phyloP scores from a whole-genome alignment of 2,329 filamentous ascomycete species.

The Cladosporium velox region DNA sequence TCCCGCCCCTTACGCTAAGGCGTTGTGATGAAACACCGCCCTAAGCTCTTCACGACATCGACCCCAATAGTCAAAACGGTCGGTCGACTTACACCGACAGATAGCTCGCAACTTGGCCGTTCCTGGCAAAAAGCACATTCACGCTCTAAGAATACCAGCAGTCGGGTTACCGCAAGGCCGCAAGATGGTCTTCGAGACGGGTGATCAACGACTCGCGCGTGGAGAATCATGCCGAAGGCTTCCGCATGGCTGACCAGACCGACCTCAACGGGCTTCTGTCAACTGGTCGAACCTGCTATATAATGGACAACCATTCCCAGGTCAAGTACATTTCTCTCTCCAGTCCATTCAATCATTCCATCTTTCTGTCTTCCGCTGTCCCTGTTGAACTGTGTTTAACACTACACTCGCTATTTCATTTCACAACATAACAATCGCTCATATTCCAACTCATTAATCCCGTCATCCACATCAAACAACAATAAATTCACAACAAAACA shows the following conservation, averaged over 20 bases:
- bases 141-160: constrained; percentile 12
- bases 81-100: not conserved
- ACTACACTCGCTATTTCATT: constrained; percentile 18
- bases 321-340: constrained; percentile 8
- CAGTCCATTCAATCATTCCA: constrained; percentile 10
- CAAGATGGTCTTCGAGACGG: not conserved
- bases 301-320: not conserved
- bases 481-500: constrained; percentile 6
- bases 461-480: not conserved
- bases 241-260: not conserved
- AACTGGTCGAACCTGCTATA: constrained; percentile 2
- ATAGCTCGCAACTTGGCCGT: not conserved
- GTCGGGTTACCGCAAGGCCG: constrained; percentile 7
- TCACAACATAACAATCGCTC: constrained; percentile 6
- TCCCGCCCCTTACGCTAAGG: constrained; percentile 6
- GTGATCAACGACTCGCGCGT: constrained; percentile 5
- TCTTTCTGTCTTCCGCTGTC: constrained; percentile 14
- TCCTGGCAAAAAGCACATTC: not conserved
- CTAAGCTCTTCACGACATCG: constrained; percentile 3
- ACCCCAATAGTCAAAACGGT: constrained; percentile 20
- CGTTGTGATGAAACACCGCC: constrained; percentile 14
- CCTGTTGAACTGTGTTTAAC: constrained; percentile 15
- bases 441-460: constrained; percentile 4
- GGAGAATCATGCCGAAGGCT: constrained; percentile 2
- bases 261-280: not conserved